Conservation (phyloP, 1,284 basidiomycete genomes). For the Mycosarcoma maydis region DNA sequence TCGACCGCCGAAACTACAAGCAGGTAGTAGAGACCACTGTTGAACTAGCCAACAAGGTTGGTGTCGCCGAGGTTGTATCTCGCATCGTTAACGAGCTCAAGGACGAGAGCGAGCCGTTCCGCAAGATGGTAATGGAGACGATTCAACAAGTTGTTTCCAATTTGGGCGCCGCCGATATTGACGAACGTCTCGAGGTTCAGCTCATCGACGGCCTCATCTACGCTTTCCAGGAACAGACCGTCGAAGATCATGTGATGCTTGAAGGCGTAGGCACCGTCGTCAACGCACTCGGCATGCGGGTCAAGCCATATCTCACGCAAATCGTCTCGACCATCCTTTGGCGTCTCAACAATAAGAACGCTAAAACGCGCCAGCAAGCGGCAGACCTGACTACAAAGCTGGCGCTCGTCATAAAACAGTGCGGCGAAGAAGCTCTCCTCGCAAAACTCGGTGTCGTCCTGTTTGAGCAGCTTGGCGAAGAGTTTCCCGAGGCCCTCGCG, state of each 20-base stretch:
- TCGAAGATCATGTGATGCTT: constrained; percentile 98
- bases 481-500: constrained; percentile 95
- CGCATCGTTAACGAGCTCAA: constrained; percentile 96
- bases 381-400: constrained; percentile 94
- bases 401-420: constrained; percentile 97
- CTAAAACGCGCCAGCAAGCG: constrained; percentile 98
- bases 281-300: constrained; percentile 93
- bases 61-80: constrained; percentile 93
- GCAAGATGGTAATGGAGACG: constrained; percentile 99
- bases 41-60: constrained; percentile 94
- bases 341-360: constrained; percentile 99
- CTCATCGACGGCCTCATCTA: constrained; percentile 99
- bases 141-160: constrained; percentile 95
- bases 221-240: constrained; percentile 98
- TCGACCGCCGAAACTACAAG: constrained; percentile 93
- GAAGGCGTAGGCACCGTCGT: constrained; percentile 98
- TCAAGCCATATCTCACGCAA: constrained; percentile 97
- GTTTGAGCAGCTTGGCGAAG: constrained; percentile 98
- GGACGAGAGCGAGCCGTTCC: constrained; percentile 82
- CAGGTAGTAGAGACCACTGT: constrained; percentile 99
- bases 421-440: constrained; percentile 92
- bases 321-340: constrained; percentile 99
- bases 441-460: constrained; percentile 96
- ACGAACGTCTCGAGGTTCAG: constrained; percentile 91
- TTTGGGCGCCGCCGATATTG: constrained; percentile 93